Conservation (phyloP, 129 eudicot species). For the Artemisia argyi region DNA sequence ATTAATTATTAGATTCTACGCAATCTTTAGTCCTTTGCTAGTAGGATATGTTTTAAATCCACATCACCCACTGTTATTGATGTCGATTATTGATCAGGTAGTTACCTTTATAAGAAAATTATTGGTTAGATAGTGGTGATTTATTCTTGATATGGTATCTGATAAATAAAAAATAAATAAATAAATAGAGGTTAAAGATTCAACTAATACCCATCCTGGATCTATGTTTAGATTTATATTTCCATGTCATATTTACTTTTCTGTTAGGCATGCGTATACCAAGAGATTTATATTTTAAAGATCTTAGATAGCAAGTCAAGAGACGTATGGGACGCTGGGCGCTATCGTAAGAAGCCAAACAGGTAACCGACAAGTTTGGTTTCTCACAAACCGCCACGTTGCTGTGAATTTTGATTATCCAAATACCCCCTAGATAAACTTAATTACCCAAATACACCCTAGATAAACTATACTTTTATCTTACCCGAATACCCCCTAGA, state of each 20-base stretch:
- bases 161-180: neutral
- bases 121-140: constrained; percentile 4
- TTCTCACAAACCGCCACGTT: constrained; percentile 93
- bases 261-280: neutral
- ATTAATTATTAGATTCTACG: neutral
- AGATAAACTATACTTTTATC: too few relatives aligned
- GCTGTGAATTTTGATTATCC: constrained; percentile 94
- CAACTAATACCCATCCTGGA: neutral
- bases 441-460: too few relatives aligned
- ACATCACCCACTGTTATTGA: neutral
- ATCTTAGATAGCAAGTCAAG: constrained; percentile 88
- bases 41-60: constrained; percentile 5
- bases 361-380: constrained; percentile 84
- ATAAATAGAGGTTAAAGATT: too few relatives aligned
- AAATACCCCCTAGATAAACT: constrained; percentile 14
- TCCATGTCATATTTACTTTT: too few relatives aligned
- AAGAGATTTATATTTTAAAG: neutral
- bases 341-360: constrained; percentile 98
- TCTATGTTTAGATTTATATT: too few relatives aligned
- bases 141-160: constrained; percentile 15
- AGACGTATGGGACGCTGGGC: constrained; percentile 94
- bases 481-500: too few relatives aligned
- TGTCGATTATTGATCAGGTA: constrained; percentile 14
- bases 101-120: constrained; percentile 16
- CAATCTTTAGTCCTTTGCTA: neutral